A percentile compares a stretch with the other conserved stretches of the same genome.
Evolutionary conservation across 1,139 yeast species (phyloP).

Genomic region (Blastobotrys apis): DNA sequence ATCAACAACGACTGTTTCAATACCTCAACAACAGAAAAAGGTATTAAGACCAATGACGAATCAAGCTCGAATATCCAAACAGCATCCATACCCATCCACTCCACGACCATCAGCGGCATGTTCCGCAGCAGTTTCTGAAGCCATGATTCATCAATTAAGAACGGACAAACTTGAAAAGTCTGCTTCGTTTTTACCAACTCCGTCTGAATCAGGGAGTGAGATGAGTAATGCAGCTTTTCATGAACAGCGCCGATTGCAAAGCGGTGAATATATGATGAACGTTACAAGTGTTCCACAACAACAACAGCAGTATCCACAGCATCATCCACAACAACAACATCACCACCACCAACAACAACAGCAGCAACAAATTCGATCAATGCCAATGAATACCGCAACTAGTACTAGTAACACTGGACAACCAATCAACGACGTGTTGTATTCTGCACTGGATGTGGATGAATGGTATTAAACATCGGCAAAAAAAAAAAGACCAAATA

Average conservation of each 20-base stretch:
- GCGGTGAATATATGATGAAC: neutral
- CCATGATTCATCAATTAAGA: slow-evolving; percentile 6
- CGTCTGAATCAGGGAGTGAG: slow-evolving; percentile 26
- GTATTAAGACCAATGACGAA: slow-evolving; percentile 8
- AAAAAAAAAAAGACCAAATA: neutral
- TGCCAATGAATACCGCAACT: no score
- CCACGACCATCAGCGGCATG: slow-evolving; percentile 10
- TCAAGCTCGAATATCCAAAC: slow-evolving; percentile 4
- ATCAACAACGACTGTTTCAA: slow-evolving; percentile 1
- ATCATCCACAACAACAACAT: no score
- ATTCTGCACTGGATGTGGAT: slow-evolving; percentile 5
- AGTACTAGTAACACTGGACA: no score
- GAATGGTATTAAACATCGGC: slow-evolving; percentile 3
- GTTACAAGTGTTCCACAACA: neutral
- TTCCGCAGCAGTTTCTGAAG: neutral
- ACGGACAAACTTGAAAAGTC: slow-evolving; percentile 18
- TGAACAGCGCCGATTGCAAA: slow-evolving; percentile 1
- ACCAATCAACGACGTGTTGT: no score
- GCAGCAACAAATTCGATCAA: no score
- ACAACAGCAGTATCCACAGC: no score
- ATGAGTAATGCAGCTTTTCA: neutral
- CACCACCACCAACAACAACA: no score
- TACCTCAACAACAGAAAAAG: neutral
- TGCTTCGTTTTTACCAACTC: slow-evolving; percentile 32
- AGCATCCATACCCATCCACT: slow-evolving; percentile 13